Conservation (phyloP, 1,139 yeast genomes). For the Blastobotrys persicus region DNA sequence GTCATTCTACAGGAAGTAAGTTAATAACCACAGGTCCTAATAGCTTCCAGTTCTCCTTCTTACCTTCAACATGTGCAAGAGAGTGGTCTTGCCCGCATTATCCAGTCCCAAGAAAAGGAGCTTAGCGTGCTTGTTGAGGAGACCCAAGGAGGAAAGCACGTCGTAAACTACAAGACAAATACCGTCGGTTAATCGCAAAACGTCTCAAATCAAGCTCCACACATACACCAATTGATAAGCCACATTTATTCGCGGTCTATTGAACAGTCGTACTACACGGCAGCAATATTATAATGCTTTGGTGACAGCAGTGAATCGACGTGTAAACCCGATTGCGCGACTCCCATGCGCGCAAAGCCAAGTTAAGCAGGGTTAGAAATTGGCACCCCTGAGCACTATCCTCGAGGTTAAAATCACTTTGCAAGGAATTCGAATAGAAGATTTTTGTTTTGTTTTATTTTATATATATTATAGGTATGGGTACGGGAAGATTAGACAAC, state of each 20-base stretch:
- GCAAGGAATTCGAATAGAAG: too few relatives aligned
- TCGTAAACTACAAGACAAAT: slow-evolving; percentile 62
- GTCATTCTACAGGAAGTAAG: slow-evolving; percentile 56
- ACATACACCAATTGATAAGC: slow-evolving; percentile 59
- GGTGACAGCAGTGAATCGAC: neutral
- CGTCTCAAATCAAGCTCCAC: neutral
- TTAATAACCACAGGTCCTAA: too few relatives aligned
- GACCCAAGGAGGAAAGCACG: slow-evolving; percentile 86
- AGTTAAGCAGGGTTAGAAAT: neutral
- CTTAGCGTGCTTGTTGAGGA: slow-evolving; percentile 98
- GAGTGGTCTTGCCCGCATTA: slow-evolving; percentile 97
- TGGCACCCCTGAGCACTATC: neutral
- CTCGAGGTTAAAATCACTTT: too few relatives aligned
- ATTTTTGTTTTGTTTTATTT: too few relatives aligned
- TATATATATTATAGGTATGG: too few relatives aligned
- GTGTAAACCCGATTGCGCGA: neutral
- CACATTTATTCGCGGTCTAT: slow-evolving; percentile 41
- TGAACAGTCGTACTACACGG: neutral
- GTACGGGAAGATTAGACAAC: too few relatives aligned
- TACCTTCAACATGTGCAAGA: slow-evolving; percentile 85
- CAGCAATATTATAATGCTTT: neutral
- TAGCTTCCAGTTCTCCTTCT: too few relatives aligned
- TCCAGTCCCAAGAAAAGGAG: slow-evolving; percentile 92
- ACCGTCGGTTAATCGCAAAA: neutral
- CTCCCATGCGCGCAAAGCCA: neutral